Evolutionary conservation across 2,329 filamentous ascomycete species (phyloP).

Genomic region (Colletotrichum eleusines): DNA sequence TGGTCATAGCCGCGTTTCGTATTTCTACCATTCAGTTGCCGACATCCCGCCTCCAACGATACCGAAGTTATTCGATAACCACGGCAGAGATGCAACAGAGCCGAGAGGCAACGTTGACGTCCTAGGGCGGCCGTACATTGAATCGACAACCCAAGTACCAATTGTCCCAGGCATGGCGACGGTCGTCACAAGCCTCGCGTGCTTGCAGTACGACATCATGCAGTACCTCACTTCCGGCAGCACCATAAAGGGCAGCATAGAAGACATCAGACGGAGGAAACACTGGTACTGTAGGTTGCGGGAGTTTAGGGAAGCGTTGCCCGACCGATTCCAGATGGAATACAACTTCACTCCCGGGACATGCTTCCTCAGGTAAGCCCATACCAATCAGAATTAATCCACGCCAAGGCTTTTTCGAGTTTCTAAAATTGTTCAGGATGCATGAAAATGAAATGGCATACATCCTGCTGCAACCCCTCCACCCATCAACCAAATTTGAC

Average conservation of each 20-base stretch:
- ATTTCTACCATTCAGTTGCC: conserved; percentile 26
- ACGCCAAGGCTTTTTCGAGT: neutral
- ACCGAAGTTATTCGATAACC: conserved; percentile 30
- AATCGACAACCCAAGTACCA: conserved; percentile 5
- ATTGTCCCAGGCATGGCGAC: conserved; percentile 28
- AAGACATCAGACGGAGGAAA: conserved; percentile 21
- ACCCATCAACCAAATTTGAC: conserved; percentile 24
- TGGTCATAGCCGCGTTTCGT: conserved; percentile 25
- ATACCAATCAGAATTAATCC: fast-evolving
- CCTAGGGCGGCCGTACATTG: conserved; percentile 14
- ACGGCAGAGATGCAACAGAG: conserved; percentile 20
- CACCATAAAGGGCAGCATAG: conserved; percentile 23
- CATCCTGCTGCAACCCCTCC: conserved; percentile 22
- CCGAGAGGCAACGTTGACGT: conserved; percentile 32
- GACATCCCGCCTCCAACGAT: conserved; percentile 32
- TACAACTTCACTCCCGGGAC: conserved; percentile 30
- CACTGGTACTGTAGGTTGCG: conserved; percentile 18
- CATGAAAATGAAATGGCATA: conserved; percentile 39
- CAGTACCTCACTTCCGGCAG: conserved; percentile 30
- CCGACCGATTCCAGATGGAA: conserved; percentile 20
- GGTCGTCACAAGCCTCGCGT: conserved; percentile 14
- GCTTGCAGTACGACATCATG: conserved; percentile 34
- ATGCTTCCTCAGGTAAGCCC: conserved; percentile 26
- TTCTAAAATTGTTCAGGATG: conserved; percentile 18
- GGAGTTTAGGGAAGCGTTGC: conserved; percentile 21